These are phyloP conservation scores for Fusarium heterosporum DNA, from an alignment of 2,329 filamentous ascomycete genomes.

Conservation along the genomic window DNA sequence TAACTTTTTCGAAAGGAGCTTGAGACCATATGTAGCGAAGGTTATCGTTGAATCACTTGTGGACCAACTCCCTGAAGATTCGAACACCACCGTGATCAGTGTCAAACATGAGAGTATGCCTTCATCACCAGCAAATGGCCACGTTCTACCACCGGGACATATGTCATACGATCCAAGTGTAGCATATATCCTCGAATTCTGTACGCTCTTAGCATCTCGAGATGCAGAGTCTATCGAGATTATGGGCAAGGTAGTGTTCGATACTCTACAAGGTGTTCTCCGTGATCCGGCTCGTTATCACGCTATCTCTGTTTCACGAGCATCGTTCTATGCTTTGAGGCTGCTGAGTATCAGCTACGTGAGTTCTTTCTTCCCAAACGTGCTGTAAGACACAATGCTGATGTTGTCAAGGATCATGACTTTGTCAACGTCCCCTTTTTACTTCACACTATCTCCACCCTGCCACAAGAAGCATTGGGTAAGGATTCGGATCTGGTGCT, in stretches of 20 bases:
- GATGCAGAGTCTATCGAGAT: constrained; percentile 77
- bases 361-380: constrained; percentile 53
- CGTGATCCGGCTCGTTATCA: constrained; percentile 84
- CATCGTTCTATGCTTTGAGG: constrained; percentile 86
- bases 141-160: constrained; percentile 48
- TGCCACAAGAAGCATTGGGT: constrained; percentile 80
- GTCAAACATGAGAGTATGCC: constrained; percentile 87
- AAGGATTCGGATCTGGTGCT: constrained; percentile 81
- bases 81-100: constrained; percentile 79
- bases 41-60: constrained; percentile 75
- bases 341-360: constrained; percentile 88
- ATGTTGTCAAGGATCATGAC: constrained; percentile 75
- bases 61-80: constrained; percentile 87
- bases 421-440: constrained; percentile 93
- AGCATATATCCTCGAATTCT: constrained; percentile 91
- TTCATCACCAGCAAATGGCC: constrained; percentile 68
- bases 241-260: constrained; percentile 83
- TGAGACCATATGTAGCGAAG: constrained; percentile 51
- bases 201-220: constrained; percentile 82
- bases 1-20: constrained; percentile 47
- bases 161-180: constrained; percentile 85
- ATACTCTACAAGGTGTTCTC: constrained; percentile 83
- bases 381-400: constrained; percentile 18
- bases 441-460: constrained; percentile 89
- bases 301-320: constrained; percentile 83